Evolutionary conservation across 129 eudicot species (phyloP), one percentile per base, ranked within the genome.

Genomic region (Flaveria trinervia): DNA sequence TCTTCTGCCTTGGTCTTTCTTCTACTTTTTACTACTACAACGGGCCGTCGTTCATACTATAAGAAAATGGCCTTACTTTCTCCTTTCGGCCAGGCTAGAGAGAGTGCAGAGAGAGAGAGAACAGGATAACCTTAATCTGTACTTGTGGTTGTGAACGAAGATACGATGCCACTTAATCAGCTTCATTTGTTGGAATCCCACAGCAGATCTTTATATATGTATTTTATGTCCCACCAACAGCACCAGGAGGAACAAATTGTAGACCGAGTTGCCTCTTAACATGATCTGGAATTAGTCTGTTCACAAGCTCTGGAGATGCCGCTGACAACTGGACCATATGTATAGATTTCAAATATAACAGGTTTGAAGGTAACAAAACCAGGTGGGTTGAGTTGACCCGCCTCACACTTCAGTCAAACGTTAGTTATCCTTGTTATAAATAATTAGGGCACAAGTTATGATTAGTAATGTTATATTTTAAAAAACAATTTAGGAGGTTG

Each of bases 211-310:
- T 77, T 72, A 36, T 15, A 14, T 18, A 4, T 23, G 23, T 79
- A 11, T 41, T 46, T 64, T 52, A 72, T 50, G 78, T 79, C 28
- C 46, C 66, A 17, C 41, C 76, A 57, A 64, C 76, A 25, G 83
- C 36, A 54, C 76, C 65, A 52, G 86, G 84, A 65, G 78, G 89
- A 1, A 75, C 74, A 71, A 86, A 62, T 43, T 77, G 82, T 66
- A 82, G 79, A 70, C 92, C 89, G 13, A 71, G 75, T 80, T 93
- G 98, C 79, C 91, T 77, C 72, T 83, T 77, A 50, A 88, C 85
- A 73, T 93, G 97, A 85, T 88, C 96, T 22, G 98, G 98, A 77
- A 93, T 88, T 72, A 93, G 86, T 84, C 86, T 86, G 85, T 83
- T 81, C 59, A 90, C 86, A 86, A 93, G 75, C 83, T 93, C 98